These are phyloP conservation scores for Amaranthus hypochondriacus DNA, from an alignment of 148 eudicot species.

Conservation along the genomic window DNA sequence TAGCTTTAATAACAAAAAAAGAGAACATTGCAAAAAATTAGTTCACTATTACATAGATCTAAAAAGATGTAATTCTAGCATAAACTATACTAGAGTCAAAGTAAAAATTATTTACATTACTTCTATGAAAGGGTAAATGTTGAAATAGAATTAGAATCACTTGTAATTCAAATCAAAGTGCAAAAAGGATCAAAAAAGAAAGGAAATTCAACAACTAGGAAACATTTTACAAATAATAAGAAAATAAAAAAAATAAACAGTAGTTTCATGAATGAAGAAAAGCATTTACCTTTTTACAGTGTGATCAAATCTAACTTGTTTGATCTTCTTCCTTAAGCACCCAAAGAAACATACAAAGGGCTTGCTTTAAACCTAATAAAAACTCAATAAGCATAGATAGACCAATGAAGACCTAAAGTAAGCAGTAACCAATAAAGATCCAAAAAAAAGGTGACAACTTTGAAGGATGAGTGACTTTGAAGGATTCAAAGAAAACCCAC, in stretches of 20 bases:
- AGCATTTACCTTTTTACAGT: slow-evolving; percentile 21
- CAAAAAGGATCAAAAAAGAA: neutral
- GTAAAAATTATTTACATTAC: neutral
- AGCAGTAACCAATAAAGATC: neutral
- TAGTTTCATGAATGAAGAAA: slow-evolving; percentile 13
- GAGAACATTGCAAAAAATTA: neutral
- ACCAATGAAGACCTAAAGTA: slow-evolving; percentile 25
- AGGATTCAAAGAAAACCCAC: slow-evolving; percentile 14
- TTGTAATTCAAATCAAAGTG: slow-evolving; percentile 20
- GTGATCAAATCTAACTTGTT: slow-evolving; percentile 16
- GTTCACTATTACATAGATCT: slow-evolving; percentile 11
- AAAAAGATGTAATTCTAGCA: slow-evolving; percentile 15
- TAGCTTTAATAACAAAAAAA: neutral
- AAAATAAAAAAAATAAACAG: no score
- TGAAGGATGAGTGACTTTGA: slow-evolving; percentile 14
- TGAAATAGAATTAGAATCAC: slow-evolving; percentile 19
- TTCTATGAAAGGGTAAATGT: neutral
- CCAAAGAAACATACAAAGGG: slow-evolving; percentile 16
- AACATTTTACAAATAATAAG: neutral
- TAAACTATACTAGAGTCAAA: neutral
- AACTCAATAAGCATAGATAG: slow-evolving; percentile 22
- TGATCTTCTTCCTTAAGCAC: slow-evolving; percentile 28
- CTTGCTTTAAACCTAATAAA: slow-evolving; percentile 13
- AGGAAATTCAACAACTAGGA: neutral
- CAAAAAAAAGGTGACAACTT: slow-evolving; percentile 16